Percentiles rank a stretch among this genome's conserved stretches.
phyloP scores from a whole-genome alignment of 352 stramenopile species.

The Pythium aquatile region DNA sequence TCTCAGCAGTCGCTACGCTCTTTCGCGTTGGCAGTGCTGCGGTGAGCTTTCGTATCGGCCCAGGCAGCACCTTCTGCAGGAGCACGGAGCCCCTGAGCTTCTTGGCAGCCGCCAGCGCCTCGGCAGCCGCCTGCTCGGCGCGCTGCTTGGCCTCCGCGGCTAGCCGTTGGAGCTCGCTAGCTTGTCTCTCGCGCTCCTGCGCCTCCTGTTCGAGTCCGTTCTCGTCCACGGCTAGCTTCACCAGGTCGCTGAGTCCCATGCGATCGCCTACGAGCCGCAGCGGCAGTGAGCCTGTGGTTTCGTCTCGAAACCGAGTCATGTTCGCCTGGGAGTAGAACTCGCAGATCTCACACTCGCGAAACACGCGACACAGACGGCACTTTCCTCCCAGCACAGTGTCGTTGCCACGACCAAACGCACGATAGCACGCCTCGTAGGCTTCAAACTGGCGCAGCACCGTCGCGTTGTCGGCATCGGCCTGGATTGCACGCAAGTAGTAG shows the following conservation, averaged over 20 bases:
- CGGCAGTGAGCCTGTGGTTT: conserved; percentile 18
- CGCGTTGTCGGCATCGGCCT: conserved; percentile 89
- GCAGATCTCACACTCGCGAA: conserved; percentile 87
- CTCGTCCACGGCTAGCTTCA: conserved; percentile 47
- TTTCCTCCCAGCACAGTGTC: conserved; percentile 20
- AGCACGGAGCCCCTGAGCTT: neutral
- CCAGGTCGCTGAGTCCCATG: conserved; percentile 58
- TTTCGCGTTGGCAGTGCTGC: neutral
- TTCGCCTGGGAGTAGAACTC: conserved; percentile 60
- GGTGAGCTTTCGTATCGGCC: conserved; percentile 16
- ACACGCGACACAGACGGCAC: conserved; percentile 84
- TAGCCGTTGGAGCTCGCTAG: conserved; percentile 4
- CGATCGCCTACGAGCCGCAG: conserved; percentile 43
- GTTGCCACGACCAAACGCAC: conserved; percentile 62
- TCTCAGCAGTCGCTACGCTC: neutral
- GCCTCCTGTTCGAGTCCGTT: conserved; percentile 41
- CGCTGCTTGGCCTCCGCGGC: neutral
- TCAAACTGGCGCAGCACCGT: conserved; percentile 89
- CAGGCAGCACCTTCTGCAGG: conserved; percentile 5
- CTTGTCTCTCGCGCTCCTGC: conserved; percentile 30
- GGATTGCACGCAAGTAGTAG: conserved; percentile 87
- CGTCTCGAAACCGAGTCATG: conserved; percentile 26
- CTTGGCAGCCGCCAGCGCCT: neutral
- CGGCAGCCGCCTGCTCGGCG: conserved; percentile 4
- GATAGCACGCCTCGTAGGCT: conserved; percentile 80